These are phyloP conservation scores for Fusarium devonianum DNA, from an alignment of 2,329 filamentous ascomycete species.

Conservation along the genomic window DNA sequence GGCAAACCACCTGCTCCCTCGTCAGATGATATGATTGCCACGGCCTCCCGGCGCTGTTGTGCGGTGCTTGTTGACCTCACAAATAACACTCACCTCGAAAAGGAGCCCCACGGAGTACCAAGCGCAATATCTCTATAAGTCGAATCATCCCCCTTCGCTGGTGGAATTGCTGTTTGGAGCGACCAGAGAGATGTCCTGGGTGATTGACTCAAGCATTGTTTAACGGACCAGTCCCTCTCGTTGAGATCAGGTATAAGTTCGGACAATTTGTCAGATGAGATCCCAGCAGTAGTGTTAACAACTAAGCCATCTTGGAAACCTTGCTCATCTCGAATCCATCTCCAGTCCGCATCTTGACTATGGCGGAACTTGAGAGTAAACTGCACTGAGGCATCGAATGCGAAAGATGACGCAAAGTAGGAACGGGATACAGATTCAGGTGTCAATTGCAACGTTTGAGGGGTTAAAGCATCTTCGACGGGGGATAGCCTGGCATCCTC, in stretches of 20 bases:
- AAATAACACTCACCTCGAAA: constrained; percentile 56
- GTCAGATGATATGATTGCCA: constrained; percentile 5
- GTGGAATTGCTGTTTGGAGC: constrained; percentile 63
- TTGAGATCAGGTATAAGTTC: constrained; percentile 67
- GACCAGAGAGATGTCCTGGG: constrained; percentile 75
- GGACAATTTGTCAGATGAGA: constrained; percentile 52
- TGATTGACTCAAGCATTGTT: constrained; percentile 67
- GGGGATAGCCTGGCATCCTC: constrained; percentile 56
- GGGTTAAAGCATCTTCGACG: constrained; percentile 39
- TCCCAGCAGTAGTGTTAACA: constrained; percentile 49
- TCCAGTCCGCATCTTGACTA: constrained; percentile 63
- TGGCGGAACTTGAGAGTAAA: constrained; percentile 78
- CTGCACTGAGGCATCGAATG: constrained; percentile 56
- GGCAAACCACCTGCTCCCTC: constrained; percentile 72
- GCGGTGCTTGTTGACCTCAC: neutral
- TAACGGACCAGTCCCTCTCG: constrained; percentile 58
- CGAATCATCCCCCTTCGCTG: constrained; percentile 65
- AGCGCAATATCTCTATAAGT: constrained; percentile 63
- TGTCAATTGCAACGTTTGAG: constrained; percentile 59
- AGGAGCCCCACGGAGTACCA: constrained; percentile 67
- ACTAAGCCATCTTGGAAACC: constrained; percentile 70
- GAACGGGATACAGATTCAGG: constrained; percentile 44
- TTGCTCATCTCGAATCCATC: constrained; percentile 72
- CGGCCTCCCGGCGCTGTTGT: too few relatives aligned
- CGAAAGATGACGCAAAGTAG: constrained; percentile 63